Base-by-base conservation (phyloP, 345 rosid genomes). In the Dovyalis caffra region DNA sequence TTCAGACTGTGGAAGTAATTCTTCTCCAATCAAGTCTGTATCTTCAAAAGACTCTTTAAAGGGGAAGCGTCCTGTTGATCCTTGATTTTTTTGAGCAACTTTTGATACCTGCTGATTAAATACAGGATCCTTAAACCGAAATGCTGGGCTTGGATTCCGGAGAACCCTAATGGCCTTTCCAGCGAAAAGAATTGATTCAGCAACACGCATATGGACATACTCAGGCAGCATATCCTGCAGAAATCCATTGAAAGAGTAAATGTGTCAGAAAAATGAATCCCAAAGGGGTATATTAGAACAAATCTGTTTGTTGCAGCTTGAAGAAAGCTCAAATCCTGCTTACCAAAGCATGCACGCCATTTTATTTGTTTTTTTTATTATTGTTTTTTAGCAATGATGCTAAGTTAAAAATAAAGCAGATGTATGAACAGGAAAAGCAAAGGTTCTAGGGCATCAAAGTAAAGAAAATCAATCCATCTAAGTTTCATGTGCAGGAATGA, bases 121-220 rank as follows among this genome's bases (percentile, higher is more conserved):
- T 49, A 71, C 67, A 79, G 86, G 80, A 76, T 88, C 91, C 78
- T 89, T 92, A 81, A 83, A 86, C 82, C 76, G 88, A 71, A 91
- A 89, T 56, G 92, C 82, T 71, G 89, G 83, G 82, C 92, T 91
- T 31, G 99, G 96, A 81, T 95, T 95, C 74, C 96, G 88, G 57
- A 95, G 94, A 80, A 95, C 91, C 84, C 96, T 89, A 80, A 95
- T 85, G 74, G 99, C 99, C 87, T 95, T 95, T 71, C 99, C 98
- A 49, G 99, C 91, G 88, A 95, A 95, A 72, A 95, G 91, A 83
- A 91, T 81, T 65, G 99, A 95, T 74, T 93, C 98, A 65, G 96
- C 98, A 68, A 93, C 90, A 75, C 87, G 90, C 94, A 93, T 95
- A 64, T 88, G 91, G 76, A 95, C 87, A 73, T 93, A 86, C 79